A percentile compares a stretch with the other conserved stretches of the same genome.
Evolutionary conservation across 164 flowering plant genomes (phyloP).

Genomic region (Cinnamomum micranthum): DNA sequence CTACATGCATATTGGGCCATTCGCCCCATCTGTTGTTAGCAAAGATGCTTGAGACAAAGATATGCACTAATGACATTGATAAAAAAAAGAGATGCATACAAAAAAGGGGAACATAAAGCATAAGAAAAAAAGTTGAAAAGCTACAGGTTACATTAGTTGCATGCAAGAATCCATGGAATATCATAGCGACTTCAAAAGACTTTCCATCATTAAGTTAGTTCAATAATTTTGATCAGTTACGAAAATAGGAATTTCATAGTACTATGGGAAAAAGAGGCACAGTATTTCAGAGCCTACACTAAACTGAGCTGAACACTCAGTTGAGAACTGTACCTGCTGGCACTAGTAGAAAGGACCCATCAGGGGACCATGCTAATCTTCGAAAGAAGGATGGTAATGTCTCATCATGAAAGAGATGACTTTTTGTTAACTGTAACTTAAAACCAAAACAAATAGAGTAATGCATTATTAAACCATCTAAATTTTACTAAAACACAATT

Average conservation of each 20-base stretch:
- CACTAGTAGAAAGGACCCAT: constrained; percentile 88
- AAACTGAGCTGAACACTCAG: constrained; percentile 3
- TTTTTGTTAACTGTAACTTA: constrained; percentile 42
- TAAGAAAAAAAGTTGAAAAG: too few species aligned
- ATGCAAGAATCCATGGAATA: not conserved
- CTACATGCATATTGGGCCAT: not conserved
- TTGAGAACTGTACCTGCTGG: constrained; percentile 73
- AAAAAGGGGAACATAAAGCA: not conserved
- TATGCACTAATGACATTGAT: not conserved
- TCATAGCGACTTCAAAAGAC: not conserved
- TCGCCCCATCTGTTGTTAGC: not conserved
- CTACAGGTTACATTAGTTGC: not conserved
- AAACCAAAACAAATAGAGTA: constrained; percentile 6
- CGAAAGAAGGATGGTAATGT: constrained; percentile 97
- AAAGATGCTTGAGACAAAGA: not conserved
- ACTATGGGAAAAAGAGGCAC: not conserved
- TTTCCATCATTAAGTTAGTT: not conserved
- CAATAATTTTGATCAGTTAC: too few species aligned
- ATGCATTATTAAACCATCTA: not conserved
- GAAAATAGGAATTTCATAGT: too few species aligned
- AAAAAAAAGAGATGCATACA: not conserved
- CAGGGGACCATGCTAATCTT: constrained; percentile 97
- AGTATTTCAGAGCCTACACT: not conserved
- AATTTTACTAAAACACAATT: not conserved
- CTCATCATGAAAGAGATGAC: constrained; percentile 93